A percentile compares a stretch with the other conserved stretches of the same genome.
These are phyloP conservation scores for Ophiostoma quercus DNA, from an alignment of 2,329 filamentous ascomycete genomes.

Conservation along the genomic window DNA sequence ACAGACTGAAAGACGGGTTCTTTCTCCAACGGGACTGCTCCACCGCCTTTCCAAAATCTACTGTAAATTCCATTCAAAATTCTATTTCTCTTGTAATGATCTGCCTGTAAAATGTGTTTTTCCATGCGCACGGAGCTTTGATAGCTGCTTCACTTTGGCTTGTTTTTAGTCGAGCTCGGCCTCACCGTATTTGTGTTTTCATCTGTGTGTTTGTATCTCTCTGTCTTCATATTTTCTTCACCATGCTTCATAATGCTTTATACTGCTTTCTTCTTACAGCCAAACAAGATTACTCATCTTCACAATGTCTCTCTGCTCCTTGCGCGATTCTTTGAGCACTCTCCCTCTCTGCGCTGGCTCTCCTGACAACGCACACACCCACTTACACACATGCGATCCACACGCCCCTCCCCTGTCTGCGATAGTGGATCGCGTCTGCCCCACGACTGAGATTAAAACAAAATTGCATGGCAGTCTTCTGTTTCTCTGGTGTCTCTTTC, in stretches of 20 bases:
- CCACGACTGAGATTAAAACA: constrained; percentile 28
- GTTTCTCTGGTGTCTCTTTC: background rate
- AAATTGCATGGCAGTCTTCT: constrained; percentile 24
- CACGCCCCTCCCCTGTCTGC: constrained; percentile 7
- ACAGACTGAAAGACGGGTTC: background rate
- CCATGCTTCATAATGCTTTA: background rate
- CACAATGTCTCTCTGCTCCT: constrained; percentile 14
- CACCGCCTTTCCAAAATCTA: background rate
- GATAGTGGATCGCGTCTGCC: constrained; percentile 23
- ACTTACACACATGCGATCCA: constrained; percentile 8
- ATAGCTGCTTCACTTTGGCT: background rate
- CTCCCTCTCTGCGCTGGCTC: background rate
- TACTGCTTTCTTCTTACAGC: too few species aligned
- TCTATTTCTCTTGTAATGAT: background rate
- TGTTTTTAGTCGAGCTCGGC: background rate
- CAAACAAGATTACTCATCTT: background rate
- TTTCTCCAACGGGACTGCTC: constrained; percentile 8
- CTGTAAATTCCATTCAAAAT: background rate
- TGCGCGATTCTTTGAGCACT: background rate
- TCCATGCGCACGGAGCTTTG: constrained; percentile 3
- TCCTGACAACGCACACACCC: constrained; percentile 13
- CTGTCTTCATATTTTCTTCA: background rate
- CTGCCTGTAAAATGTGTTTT: background rate
- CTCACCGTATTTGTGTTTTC: background rate
- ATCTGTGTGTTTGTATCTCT: background rate